phyloP scores from a whole-genome alignment of 164 flowering plant genomes.

The Protea cynaroides region DNA sequence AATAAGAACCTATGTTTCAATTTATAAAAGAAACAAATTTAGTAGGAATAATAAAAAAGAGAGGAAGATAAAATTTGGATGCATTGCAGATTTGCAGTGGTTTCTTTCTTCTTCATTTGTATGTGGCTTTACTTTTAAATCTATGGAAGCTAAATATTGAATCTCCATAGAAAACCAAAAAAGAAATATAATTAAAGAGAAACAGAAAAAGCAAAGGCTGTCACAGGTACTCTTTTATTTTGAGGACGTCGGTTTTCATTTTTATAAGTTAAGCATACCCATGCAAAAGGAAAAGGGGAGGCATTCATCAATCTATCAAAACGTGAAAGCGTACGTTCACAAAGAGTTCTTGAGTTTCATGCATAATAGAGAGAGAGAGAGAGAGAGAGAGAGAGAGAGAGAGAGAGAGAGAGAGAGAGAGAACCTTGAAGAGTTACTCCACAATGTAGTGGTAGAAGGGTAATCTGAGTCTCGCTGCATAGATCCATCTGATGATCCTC shows the following conservation, averaged over 20 bases:
- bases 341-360: not conserved
- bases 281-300: conserved; percentile 24
- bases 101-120: conserved; percentile 14
- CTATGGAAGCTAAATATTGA: conserved; percentile 13
- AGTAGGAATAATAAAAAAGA: not conserved
- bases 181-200: conserved; percentile 5
- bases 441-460: conserved; percentile 25
- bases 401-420: conserved; percentile 4
- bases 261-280: conserved; percentile 20
- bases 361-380: not conserved
- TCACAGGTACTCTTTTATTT: conserved; percentile 30
- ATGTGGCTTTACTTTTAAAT: conserved; percentile 17
- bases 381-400: conserved; percentile 3
- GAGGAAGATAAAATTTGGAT: not conserved
- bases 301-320: conserved; percentile 2
- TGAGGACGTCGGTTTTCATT: conserved; percentile 31
- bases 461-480: conserved; percentile 32
- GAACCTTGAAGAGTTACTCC: conserved; percentile 60
- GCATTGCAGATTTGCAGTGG: not conserved
- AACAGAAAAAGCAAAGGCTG: conserved; percentile 35
- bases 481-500: conserved; percentile 31
- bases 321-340: not conserved
- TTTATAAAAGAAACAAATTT: not conserved
- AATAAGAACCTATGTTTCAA: conserved; percentile 22
- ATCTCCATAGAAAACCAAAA: conserved; percentile 22